A percentile compares a stretch with the other conserved stretches of the same genome.
These are phyloP conservation scores for Thelonectria rubi DNA, from an alignment of 2,329 filamentous ascomycete species.

Conservation along the genomic window DNA sequence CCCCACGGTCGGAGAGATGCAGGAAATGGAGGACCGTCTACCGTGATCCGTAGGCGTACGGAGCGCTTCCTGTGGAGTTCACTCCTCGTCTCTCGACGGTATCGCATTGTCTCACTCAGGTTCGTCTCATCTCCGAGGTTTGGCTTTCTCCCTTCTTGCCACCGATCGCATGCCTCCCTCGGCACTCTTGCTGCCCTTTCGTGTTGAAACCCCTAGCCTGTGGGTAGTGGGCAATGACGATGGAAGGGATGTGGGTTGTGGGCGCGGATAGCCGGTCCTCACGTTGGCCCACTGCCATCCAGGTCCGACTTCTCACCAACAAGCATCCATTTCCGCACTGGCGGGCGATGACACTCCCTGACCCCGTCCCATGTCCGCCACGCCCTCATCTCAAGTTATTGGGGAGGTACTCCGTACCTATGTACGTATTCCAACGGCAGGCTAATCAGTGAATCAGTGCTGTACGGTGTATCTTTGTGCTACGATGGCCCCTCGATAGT, in stretches of 20 bases:
- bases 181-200: too few relatives aligned
- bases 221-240: background rate
- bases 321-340: constrained; percentile 15
- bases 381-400: constrained; percentile 1
- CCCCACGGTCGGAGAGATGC: constrained; percentile 17
- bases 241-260: constrained; percentile 6
- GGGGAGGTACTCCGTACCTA: too few relatives aligned
- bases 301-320: constrained; percentile 20
- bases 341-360: constrained; percentile 14
- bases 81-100: background rate
- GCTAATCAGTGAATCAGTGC: too few relatives aligned
- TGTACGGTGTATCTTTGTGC: background rate
- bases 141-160: background rate
- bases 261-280: constrained; percentile 7
- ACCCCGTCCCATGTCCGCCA: constrained; percentile 8
- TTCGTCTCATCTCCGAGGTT: constrained; percentile 31
- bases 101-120: constrained; percentile 28
- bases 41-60: too few relatives aligned
- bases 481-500: constrained; percentile 14
- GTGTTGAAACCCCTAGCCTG: too few relatives aligned
- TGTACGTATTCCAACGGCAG: too few relatives aligned
- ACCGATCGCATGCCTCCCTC: background rate
- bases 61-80: too few relatives aligned
- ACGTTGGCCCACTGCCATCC: constrained; percentile 15
- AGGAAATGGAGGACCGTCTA: too few relatives aligned